Conservation (phyloP, 139 green algal genomes). For the Ettlia oleoabundans region DNA sequence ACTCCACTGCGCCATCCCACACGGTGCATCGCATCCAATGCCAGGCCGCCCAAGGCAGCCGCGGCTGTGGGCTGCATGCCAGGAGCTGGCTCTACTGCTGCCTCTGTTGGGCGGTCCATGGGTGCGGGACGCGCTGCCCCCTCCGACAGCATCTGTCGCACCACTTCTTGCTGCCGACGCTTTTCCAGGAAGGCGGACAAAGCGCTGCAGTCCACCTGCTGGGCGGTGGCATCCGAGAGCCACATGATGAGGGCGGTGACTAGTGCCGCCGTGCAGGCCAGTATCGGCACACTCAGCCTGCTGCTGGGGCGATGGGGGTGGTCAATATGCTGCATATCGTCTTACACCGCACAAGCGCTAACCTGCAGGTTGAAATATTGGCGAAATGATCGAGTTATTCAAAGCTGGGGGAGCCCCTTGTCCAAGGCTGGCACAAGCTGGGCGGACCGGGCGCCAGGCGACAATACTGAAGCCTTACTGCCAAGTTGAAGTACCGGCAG, state of each 20-base stretch:
- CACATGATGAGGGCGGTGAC: conserved; percentile 6
- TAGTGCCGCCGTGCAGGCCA: neutral
- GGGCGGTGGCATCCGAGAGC: neutral
- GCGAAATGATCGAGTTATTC: too few species aligned
- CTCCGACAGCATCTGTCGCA: neutral
- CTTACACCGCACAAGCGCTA: neutral
- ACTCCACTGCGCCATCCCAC: conserved; percentile 6
- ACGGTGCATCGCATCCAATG: conserved; percentile 2
- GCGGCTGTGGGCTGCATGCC: neutral
- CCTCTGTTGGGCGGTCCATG: neutral
- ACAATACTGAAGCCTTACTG: too few species aligned
- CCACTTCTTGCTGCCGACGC: neutral
- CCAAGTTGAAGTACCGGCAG: too few species aligned
- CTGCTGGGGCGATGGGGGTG: neutral
- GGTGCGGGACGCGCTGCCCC: neutral
- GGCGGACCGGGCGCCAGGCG: too few species aligned
- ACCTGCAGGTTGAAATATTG: too few species aligned
- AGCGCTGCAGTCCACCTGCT: neutral
- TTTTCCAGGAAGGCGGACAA: neutral
- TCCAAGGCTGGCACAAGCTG: too few species aligned
- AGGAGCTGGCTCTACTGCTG: neutral
- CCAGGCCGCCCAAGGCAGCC: neutral
- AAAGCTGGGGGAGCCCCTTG: too few species aligned
- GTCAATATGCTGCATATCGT: neutral
- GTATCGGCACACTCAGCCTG: neutral